phyloP scores from a whole-genome alignment of 208 protist species.

The Trypanosoma mega region DNA sequence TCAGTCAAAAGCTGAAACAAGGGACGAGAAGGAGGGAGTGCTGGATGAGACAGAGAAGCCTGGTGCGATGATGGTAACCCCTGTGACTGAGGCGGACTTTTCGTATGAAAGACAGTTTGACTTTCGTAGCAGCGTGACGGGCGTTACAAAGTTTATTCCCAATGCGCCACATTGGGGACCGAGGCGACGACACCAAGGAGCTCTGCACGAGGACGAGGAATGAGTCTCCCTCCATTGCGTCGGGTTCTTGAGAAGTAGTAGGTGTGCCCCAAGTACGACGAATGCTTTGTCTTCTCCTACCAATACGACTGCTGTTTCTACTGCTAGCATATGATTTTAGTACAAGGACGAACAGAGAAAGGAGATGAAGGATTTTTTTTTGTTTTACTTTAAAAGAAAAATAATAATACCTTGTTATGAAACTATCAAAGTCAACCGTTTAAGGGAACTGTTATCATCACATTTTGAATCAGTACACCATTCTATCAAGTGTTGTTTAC shows the following conservation, averaged over 20 bases:
- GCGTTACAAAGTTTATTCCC: conserved; percentile 86
- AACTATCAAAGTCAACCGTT: no score
- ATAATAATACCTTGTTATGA: no score
- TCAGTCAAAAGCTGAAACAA: conserved; percentile 9
- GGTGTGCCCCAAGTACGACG: no score
- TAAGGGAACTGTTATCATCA: no score
- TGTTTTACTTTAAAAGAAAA: no score
- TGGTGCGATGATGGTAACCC: conserved; percentile 31
- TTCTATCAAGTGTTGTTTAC: no score
- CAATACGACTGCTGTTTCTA: no score
- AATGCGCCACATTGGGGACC: conserved; percentile 89
- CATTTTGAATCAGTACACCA: no score
- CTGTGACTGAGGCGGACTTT: conserved; percentile 64
- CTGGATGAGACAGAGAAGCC: background rate
- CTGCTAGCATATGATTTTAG: no score
- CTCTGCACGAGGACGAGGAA: conserved; percentile 28
- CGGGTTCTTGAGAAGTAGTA: conserved; percentile 2
- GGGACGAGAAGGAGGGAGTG: background rate
- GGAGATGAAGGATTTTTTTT: conserved; percentile 6
- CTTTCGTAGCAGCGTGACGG: conserved; percentile 66
- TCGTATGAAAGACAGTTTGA: conserved; percentile 78
- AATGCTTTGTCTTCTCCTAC: no score
- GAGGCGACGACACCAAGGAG: conserved; percentile 77
- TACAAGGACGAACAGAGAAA: background rate
- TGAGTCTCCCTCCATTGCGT: background rate